These are phyloP conservation scores for Balakata baccata DNA, from an alignment of 345 rosid species.

Conservation along the genomic window DNA sequence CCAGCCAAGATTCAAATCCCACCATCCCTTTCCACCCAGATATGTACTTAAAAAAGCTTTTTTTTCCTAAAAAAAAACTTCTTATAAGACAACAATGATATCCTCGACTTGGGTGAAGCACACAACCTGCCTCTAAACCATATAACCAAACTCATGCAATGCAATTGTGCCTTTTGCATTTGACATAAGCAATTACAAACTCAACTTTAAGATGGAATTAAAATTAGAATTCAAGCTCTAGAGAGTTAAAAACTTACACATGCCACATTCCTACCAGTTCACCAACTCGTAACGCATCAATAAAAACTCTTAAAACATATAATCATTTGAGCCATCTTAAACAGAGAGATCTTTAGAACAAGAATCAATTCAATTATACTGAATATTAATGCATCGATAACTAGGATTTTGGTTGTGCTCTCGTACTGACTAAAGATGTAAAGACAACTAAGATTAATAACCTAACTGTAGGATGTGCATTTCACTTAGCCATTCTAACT, in stretches of 20 bases:
- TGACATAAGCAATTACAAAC: neutral
- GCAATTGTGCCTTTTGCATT: no score
- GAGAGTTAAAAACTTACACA: neutral
- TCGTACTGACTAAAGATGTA: neutral
- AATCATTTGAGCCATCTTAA: neutral
- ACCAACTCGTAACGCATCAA: no score
- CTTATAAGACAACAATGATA: no score
- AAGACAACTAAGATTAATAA: neutral
- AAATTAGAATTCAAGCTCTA: neutral
- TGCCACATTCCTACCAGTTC: no score
- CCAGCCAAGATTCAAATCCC: no score
- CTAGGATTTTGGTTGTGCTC: neutral
- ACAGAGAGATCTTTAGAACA: neutral
- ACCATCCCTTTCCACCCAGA: no score
- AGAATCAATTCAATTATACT: neutral
- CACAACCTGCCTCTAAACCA: no score
- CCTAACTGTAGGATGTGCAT: neutral
- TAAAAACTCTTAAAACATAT: no score
- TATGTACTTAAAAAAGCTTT: no score
- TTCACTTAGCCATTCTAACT: neutral
- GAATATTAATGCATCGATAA: neutral
- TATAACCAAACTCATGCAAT: neutral
- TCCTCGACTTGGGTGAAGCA: no score
- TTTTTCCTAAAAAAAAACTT: no score
- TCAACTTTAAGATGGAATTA: neutral